Base-by-base conservation (phyloP, 139 green algal species). In the Tetraselmis chui region DNA sequence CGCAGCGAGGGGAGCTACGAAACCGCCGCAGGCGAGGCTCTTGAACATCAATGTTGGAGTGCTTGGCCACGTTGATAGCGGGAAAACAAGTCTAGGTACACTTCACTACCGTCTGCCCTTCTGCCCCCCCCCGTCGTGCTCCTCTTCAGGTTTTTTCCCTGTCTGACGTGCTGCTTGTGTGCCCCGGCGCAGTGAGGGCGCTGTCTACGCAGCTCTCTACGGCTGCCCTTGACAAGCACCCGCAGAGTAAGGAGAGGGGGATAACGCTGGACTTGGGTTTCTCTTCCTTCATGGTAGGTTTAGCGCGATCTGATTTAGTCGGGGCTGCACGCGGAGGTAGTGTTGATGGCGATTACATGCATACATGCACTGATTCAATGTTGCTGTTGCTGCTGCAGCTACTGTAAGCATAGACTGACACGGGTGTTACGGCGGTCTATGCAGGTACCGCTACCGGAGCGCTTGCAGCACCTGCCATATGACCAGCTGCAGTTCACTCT, bases 221-320 rank as follows among this genome's bases (percentile, higher is more conserved):
- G 0, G 96, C 96, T 18, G 93, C 95, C 1, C 80, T 99, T 25
- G 96, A 99, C 91, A 98, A 98, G 85, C 87, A 98, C 79, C 96
- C 96, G 0, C 96, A 99, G 80, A 98, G 93, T 89, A 91, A 92
- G 59, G 90, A 97, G 83, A 85, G 96, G 0, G 96, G 96, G 45
- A 99, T 99, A 77, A 99, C 96, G 0, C 86, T 99, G 0, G 96
- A 99, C 88, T 92, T 99, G 18, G 96, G 96, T 1, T 99, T 99
- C 86, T 98, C 94, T 0, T 93, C 94, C 0, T 98, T 99, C 82
- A 84, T 79, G 28, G 89, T 93, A 23, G 59, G 84, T n/a, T 22
- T 28, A 11, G 18, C 74, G 23, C 5, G 1, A 25, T 74, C 32
- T 2, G 28, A 32, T 31, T 78, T 79, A 11, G n/a, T n/a, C n/a